Conservation (phyloP, 2,329 filamentous ascomycete species). For the Pseudocercospora vitis region DNA sequence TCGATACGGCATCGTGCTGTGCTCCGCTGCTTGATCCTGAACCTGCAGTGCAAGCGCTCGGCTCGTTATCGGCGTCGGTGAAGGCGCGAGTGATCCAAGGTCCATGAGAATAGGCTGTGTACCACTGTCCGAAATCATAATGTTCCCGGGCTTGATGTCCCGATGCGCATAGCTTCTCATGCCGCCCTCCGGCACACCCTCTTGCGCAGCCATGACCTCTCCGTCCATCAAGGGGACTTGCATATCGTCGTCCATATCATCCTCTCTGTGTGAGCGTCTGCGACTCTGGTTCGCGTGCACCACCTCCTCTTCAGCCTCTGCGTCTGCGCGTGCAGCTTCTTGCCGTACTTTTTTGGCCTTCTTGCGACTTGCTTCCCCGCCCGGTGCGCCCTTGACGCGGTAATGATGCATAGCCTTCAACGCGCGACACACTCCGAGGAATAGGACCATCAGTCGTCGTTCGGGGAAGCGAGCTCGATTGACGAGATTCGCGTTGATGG, state of each 20-base stretch:
- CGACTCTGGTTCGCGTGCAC: conserved; percentile 51
- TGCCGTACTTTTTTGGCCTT: conserved; percentile 57
- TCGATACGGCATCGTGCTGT: conserved; percentile 97
- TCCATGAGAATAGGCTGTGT: conserved; percentile 93
- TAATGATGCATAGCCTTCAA: conserved; percentile 92
- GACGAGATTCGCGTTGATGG: conserved; percentile 97
- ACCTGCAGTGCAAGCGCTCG: conserved; percentile 86
- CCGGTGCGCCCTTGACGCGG: conserved; percentile 59
- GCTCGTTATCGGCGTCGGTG: conserved; percentile 84
- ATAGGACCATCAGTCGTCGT: conserved; percentile 80
- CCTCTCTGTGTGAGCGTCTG: conserved; percentile 38
- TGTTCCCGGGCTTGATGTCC: conserved; percentile 98
- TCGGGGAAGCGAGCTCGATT: conserved; percentile 92
- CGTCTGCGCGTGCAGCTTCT: conserved; percentile 58
- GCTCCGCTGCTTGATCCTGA: conserved; percentile 91
- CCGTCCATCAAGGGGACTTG: conserved; percentile 75
- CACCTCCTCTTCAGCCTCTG: conserved; percentile 45
- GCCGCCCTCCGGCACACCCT: conserved; percentile 67
- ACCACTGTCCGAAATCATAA: conserved; percentile 96
- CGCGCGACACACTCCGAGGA: conserved; percentile 86
- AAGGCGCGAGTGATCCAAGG: conserved; percentile 83
- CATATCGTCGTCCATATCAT: conserved; percentile 64
- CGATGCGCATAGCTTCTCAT: conserved; percentile 84
- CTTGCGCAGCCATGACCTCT: conserved; percentile 67
- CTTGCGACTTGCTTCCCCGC: conserved; percentile 50